Evolutionary conservation across 495 filamentous ascomycete species (phyloP), one percentile per base, ranked within the genome.

Genomic region (Acidiella bohemica): DNA sequence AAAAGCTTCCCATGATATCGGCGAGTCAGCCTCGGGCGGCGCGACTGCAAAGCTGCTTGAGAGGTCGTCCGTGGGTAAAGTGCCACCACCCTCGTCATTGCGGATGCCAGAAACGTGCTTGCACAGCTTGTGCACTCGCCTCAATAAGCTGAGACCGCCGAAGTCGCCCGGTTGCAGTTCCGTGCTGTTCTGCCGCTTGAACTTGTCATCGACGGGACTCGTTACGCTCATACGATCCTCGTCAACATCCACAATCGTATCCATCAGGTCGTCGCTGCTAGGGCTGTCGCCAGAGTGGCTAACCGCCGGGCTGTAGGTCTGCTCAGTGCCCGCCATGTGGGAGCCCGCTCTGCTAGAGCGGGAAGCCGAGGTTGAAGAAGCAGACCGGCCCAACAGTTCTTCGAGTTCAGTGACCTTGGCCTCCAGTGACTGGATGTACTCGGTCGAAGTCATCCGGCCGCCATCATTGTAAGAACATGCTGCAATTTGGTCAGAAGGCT

Each of bases 401-500:
- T 40, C 34, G 6, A 37, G 34, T 29, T 46, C 39, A n/a, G 30
- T 36, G 19, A 48, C 45, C 21, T 48, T 48, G 39, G 21, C 31
- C 39, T 48, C 45, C 12, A 48, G 29, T 5, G 21, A 31, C 39
- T 37, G 32, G 16, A 48, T 48, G 33, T 48, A 48, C 32, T 42
- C 39, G 4, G 40, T 32, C 10, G 45, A 32, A 12, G 39, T 48
- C 39, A 42, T 42, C 12, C 45, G 38, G 5, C 45, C 36, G 24
- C 38, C 39, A 12, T 36, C 38, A 17, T 37, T 39, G 18, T 48
- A 48, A 3, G 32, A 28, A 22, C 45, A 48, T 4, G 30, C 35
- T 32, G 17, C n/a, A 7, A 8, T 12, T 33, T 8, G 13, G 4
- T 30, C 5, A 40, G 12, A 9, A 4, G 14, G n/a, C 8, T 6